Evolutionary conservation across 805 yeast genomes (phyloP), one percentile per base, ranked within the genome.

Genomic region (Ogataea parapolymorpha): DNA sequence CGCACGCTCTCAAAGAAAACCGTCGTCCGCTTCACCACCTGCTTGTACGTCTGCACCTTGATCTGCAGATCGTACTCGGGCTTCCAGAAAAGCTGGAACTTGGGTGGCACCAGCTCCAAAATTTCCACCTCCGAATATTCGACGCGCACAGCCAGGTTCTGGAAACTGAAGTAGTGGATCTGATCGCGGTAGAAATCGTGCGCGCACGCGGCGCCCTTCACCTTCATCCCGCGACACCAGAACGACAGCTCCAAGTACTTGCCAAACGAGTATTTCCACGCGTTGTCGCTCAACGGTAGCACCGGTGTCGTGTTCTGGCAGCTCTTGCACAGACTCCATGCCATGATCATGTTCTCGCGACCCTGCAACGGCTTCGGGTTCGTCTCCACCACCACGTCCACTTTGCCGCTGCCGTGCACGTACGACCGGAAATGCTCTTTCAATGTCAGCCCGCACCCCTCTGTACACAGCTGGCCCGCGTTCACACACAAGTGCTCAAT

Each of bases 231-330:
- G 27, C 79, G 66, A 41, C 84, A 77, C 85, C 95, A 88, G 58
- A 90, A 90, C 23, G 84, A 70, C 16, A 90, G 67, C 65, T 93
- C 98, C 17, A 93, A 67, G 58, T 85, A 93, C 57, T 95, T 95
- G 0, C 98, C 99, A 62, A 93, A 82, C 0, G 98, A 91, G 49
- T 81, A 82, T 55, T 82, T 88, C 82, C 95, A 90, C 0, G 97
- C 81, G 28, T 80, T 80, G 35, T 88, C 91, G 53, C 85, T 84
- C 82, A 95, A 79, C 14, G 86, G 85, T 11, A 82, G 65, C 5
- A 84, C 79, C 0, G 96, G 93, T 2, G 95, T 80, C 0, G 82
- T 70, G 26, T 72, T 75, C 11, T 80, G 76, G 60, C 99, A 93
- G 36, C 70, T 72, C 42, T 83, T 85, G 61, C 99, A 93, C 50